phyloP scores from a whole-genome alignment of 2,329 filamentous ascomycete species.

The Scorias spongiosa region DNA sequence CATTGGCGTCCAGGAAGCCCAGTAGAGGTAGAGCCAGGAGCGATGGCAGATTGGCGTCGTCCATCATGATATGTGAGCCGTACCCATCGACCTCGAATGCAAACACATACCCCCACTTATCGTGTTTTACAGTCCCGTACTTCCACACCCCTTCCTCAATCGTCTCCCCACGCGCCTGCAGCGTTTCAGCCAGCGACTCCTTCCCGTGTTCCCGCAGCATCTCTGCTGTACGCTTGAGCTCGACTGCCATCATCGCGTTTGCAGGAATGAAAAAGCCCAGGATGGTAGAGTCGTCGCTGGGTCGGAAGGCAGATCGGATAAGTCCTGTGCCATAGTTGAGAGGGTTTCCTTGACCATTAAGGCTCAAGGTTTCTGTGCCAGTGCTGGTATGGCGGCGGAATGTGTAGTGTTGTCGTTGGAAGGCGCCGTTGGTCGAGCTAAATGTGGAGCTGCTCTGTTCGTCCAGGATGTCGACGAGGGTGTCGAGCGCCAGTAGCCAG shows the following conservation, averaged over 20 bases:
- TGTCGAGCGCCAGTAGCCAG: constrained; percentile 67
- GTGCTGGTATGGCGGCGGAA: constrained; percentile 68
- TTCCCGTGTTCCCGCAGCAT: constrained; percentile 44
- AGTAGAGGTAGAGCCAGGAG: constrained; percentile 63
- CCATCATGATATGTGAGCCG: constrained; percentile 69
- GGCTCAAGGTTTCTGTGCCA: constrained; percentile 78
- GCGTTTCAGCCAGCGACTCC: constrained; percentile 30
- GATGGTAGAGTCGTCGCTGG: constrained; percentile 88
- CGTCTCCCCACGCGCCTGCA: constrained; percentile 42
- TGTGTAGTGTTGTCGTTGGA: constrained; percentile 62
- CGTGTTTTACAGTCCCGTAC: constrained; percentile 65
- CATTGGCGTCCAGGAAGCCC: constrained; percentile 51
- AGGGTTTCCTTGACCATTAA: constrained; percentile 80
- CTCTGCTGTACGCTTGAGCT: constrained; percentile 59
- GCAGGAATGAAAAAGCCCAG: constrained; percentile 88
- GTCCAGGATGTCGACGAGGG: constrained; percentile 56
- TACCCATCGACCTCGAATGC: constrained; percentile 83
- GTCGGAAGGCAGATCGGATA: constrained; percentile 80
- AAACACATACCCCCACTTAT: constrained; percentile 63
- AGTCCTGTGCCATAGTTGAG: constrained; percentile 71
- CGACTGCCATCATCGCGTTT: constrained; percentile 91
- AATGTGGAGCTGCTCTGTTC: constrained; percentile 75
- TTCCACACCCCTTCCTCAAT: constrained; percentile 71
- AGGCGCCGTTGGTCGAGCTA: constrained; percentile 47
- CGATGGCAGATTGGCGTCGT: constrained; percentile 77